Conservation (phyloP, 768 basidiomycete genomes). For the Goffeauzyma gilvescens region DNA sequence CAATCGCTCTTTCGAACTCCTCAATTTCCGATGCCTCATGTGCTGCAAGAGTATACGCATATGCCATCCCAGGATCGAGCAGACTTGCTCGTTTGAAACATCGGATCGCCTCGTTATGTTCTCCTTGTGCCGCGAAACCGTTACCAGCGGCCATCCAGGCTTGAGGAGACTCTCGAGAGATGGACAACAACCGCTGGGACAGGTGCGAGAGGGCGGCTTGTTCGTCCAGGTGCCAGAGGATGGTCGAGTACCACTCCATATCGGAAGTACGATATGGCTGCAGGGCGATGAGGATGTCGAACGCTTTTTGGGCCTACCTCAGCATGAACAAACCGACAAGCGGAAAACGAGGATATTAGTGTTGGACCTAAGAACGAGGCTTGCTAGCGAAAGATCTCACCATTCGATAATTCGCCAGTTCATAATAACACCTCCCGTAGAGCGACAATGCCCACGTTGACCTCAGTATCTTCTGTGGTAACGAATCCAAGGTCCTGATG, state of each 20-base stretch:
- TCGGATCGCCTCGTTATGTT: constrained; percentile 75
- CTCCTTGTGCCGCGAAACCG: constrained; percentile 83
- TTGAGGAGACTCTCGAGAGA: constrained; percentile 61
- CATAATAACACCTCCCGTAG: constrained; percentile 74
- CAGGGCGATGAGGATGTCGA: constrained; percentile 55
- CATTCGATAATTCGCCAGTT: constrained; percentile 67
- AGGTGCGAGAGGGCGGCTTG: constrained; percentile 72
- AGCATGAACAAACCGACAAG: too few relatives aligned
- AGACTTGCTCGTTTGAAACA: constrained; percentile 84
- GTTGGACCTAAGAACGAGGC: background rate
- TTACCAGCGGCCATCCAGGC: constrained; percentile 97
- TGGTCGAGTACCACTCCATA: constrained; percentile 91
- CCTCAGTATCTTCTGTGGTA: constrained; percentile 55
- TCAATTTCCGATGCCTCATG: constrained; percentile 86
- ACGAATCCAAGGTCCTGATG: constrained; percentile 49
- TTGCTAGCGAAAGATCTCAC: too few relatives aligned
- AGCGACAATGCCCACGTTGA: constrained; percentile 62
- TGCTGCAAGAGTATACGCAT: constrained; percentile 88
- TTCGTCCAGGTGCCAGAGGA: constrained; percentile 82
- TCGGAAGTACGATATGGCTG: constrained; percentile 80
- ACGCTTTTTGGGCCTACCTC: constrained; percentile 85
- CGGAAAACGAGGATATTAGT: constrained; percentile 6
- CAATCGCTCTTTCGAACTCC: constrained; percentile 76
- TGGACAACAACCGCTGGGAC: constrained; percentile 73
- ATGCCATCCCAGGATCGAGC: constrained; percentile 74